Conservation (phyloP, 1,139 yeast species). For the Protomyces arabidopsidicola region DNA sequence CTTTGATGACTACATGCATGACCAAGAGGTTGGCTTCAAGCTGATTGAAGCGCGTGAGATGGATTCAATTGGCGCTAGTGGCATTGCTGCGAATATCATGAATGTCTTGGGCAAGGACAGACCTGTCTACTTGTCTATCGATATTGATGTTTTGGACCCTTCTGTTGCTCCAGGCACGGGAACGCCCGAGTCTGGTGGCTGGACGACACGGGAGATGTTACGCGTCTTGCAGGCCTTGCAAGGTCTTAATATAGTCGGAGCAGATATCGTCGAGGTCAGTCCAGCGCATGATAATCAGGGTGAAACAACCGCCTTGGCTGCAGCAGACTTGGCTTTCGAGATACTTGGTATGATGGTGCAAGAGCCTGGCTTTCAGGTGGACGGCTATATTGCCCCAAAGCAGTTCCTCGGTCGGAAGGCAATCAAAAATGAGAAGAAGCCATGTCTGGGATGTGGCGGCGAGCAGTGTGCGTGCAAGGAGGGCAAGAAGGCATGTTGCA, state of each 20-base stretch:
- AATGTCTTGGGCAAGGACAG: constrained; percentile 49
- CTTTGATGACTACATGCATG: constrained; percentile 58
- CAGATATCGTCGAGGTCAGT: constrained; percentile 72
- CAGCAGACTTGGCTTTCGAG: constrained; percentile 70
- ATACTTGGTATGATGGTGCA: constrained; percentile 69
- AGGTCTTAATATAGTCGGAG: constrained; percentile 62
- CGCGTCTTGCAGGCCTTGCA: constrained; percentile 58
- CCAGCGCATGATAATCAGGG: constrained; percentile 63
- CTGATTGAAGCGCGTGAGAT: constrained; percentile 67
- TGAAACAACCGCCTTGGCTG: constrained; percentile 70
- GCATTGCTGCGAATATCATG: constrained; percentile 54
- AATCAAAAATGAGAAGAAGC: background rate
- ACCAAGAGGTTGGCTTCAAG: constrained; percentile 57
- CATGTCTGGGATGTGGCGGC: constrained; percentile 10
- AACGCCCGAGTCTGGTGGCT: constrained; percentile 77
- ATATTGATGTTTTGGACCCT: constrained; percentile 77
- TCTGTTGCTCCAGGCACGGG: constrained; percentile 80
- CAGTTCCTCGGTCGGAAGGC: background rate
- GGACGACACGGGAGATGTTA: constrained; percentile 70
- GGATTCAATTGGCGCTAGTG: constrained; percentile 45
- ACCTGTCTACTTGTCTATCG: constrained; percentile 69
- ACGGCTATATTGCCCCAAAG: constrained; percentile 15
- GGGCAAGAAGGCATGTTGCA: constrained; percentile 8
- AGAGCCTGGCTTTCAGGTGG: constrained; percentile 35
- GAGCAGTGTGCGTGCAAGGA: constrained; percentile 1